Percentiles rank a stretch among this genome's conserved stretches.
Conservation (phyloP, 164 flowering plant species). For the Liriodendron chinense region DNA sequence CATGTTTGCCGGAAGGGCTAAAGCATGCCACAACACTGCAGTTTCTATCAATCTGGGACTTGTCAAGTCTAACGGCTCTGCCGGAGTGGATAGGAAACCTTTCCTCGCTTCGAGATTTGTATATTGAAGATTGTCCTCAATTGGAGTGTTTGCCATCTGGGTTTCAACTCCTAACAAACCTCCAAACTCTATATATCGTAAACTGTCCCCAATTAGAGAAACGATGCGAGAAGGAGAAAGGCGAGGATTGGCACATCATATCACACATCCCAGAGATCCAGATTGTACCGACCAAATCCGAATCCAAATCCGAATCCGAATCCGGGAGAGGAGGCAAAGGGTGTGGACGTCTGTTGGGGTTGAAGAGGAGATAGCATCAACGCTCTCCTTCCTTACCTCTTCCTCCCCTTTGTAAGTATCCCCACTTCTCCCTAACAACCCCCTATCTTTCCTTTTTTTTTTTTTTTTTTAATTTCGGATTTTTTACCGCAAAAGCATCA, state of each 20-base stretch:
- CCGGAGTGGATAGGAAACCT: neutral
- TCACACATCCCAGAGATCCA: conserved; percentile 10
- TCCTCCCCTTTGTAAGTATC: no score
- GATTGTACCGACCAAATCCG: neutral
- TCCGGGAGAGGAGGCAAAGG: no score
- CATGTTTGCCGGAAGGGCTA: neutral
- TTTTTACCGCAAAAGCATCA: no score
- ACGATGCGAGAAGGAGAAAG: conserved; percentile 9
- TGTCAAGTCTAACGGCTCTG: neutral
- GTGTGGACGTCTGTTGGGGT: no score
- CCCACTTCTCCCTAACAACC: no score
- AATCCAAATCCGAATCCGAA: no score
- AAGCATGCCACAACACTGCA: neutral
- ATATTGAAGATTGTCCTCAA: neutral
- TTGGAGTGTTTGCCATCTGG: neutral
- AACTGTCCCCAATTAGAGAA: conserved; percentile 1
- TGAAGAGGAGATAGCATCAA: no score
- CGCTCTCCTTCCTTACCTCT: no score
- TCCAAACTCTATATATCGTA: neutral
- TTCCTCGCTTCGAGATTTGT: neutral
- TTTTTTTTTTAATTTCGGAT: no score
- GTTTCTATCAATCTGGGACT: neutral
- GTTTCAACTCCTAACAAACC: neutral
- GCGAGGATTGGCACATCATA: conserved; percentile 11
- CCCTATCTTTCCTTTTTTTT: no score